Evolutionary conservation across 1,284 basidiomycete species (phyloP).

Genomic region (Pterulicium gracile): DNA sequence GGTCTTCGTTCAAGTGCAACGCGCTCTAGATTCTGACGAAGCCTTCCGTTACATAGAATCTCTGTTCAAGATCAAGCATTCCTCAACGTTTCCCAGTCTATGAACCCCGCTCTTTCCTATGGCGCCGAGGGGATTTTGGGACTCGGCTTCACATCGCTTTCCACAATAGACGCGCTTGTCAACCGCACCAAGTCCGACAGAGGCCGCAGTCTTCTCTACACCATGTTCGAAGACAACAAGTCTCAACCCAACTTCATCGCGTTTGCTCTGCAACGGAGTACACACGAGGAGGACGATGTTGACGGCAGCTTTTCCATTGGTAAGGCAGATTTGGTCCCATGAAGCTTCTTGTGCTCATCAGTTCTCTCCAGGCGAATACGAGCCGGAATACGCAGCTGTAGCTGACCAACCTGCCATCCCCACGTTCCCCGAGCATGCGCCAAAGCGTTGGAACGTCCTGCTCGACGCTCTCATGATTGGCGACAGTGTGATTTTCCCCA

Average conservation of each 20-base stretch:
- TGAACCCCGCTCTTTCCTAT: slow-evolving; percentile 63
- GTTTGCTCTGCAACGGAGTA: slow-evolving; percentile 54
- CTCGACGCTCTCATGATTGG: slow-evolving; percentile 59
- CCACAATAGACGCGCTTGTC: slow-evolving; percentile 49
- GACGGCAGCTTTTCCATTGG: slow-evolving; percentile 64
- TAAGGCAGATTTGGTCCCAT: slow-evolving; percentile 16
- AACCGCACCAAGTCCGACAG: slow-evolving; percentile 43
- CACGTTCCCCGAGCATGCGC: slow-evolving; percentile 54
- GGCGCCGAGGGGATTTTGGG: slow-evolving; percentile 66
- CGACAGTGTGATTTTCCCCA: slow-evolving; percentile 35
- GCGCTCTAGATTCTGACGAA: slow-evolving; percentile 1
- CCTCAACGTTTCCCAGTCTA: slow-evolving; percentile 45
- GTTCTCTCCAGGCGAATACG: slow-evolving; percentile 43
- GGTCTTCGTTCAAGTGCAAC: slow-evolving; percentile 15
- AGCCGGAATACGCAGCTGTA: slow-evolving; percentile 47
- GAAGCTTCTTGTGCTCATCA: slow-evolving; percentile 5
- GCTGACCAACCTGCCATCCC: slow-evolving; percentile 43
- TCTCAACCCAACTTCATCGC: slow-evolving; percentile 68
- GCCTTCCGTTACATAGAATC: slow-evolving; percentile 38
- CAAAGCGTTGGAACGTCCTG: slow-evolving; percentile 64
- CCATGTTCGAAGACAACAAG: slow-evolving; percentile 58
- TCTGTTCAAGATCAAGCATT: slow-evolving; percentile 54
- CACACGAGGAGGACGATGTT: slow-evolving; percentile 37
- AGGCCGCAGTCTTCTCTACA: slow-evolving; percentile 63
- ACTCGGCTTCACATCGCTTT: slow-evolving; percentile 69